phyloP scores from a whole-genome alignment of 441 rosid species.

The Bocquillonia castaneifolia region DNA sequence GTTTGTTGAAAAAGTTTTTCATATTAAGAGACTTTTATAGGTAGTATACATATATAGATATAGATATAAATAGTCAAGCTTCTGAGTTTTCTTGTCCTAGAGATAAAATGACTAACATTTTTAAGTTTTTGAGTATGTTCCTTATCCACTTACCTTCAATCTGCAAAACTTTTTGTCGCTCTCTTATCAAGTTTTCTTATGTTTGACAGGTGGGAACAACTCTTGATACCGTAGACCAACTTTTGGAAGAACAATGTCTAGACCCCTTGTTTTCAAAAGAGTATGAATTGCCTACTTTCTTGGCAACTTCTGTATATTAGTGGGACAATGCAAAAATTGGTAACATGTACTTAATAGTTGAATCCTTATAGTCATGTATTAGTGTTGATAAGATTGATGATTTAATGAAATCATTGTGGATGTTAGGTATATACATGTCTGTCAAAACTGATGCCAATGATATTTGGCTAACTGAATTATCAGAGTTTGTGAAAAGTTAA shows the following conservation, averaged over 20 bases:
- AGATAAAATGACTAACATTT: not conserved
- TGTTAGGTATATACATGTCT: not conserved
- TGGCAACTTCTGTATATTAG: not conserved
- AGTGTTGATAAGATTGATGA: not conserved
- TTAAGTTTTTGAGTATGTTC: not conserved
- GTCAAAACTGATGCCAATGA: not conserved
- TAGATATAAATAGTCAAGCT: not conserved
- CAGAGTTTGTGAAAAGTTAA: not conserved
- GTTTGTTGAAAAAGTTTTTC: too few relatives aligned
- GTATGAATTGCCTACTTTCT: slow-evolving; percentile 38
- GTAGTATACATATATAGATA: too few relatives aligned
- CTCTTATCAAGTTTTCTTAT: not conserved
- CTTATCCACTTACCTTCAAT: not conserved
- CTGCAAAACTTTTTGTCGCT: not conserved
- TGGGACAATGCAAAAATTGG: slow-evolving; percentile 5
- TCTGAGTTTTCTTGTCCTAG: not conserved
- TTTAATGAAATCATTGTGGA: not conserved
- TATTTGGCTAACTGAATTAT: not conserved
- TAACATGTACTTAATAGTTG: not conserved
- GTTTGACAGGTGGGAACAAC: slow-evolving; percentile 49
- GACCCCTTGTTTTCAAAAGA: slow-evolving; percentile 58
- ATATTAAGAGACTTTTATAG: too few relatives aligned
- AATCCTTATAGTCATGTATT: slow-evolving; percentile 2
- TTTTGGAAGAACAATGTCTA: slow-evolving; percentile 65
- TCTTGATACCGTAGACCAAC: slow-evolving; percentile 63